Conservation (phyloP, 352 stramenopile genomes). For the Peronospora destructor region DNA sequence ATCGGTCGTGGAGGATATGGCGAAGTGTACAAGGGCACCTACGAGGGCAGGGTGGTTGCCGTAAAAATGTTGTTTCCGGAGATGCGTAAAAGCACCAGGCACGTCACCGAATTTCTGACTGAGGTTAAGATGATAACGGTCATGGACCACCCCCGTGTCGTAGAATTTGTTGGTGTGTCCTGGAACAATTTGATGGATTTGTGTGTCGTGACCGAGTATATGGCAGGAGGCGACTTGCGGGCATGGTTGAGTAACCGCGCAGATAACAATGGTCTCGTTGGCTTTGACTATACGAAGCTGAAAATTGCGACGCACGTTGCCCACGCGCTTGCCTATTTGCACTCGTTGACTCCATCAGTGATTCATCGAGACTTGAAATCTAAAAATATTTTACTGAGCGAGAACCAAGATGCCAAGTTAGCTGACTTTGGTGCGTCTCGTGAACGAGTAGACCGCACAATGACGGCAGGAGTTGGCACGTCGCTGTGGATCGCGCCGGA, state of each 20-base stretch:
- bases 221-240: slow-evolving; percentile 51
- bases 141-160: slow-evolving; percentile 40
- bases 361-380: slow-evolving; percentile 53
- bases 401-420: slow-evolving; percentile 35
- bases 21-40: slow-evolving; percentile 45
- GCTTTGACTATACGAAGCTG: slow-evolving; percentile 37
- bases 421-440: slow-evolving; percentile 43
- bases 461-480: slow-evolving; percentile 42
- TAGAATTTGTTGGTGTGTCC: slow-evolving; percentile 47
- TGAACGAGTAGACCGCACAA: slow-evolving; percentile 29
- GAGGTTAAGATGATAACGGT: slow-evolving; percentile 47
- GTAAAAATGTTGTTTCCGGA: slow-evolving; percentile 51
- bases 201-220: slow-evolving; percentile 55
- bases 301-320: slow-evolving; percentile 36
- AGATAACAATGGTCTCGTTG: slow-evolving; percentile 13
- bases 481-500: slow-evolving; percentile 39
- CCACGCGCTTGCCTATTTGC: slow-evolving; percentile 39
- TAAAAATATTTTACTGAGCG: slow-evolving; percentile 38
- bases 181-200: slow-evolving; percentile 54
- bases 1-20: slow-evolving; percentile 46
- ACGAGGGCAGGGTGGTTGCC: slow-evolving; percentile 28
- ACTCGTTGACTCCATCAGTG: slow-evolving; percentile 32
- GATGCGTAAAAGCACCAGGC: slow-evolving; percentile 27
- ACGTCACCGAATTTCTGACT: slow-evolving; percentile 43
- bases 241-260: slow-evolving; percentile 32